Evolutionary conservation across 1,284 basidiomycete species (phyloP).

Genomic region (Moniliophthora roreri): DNA sequence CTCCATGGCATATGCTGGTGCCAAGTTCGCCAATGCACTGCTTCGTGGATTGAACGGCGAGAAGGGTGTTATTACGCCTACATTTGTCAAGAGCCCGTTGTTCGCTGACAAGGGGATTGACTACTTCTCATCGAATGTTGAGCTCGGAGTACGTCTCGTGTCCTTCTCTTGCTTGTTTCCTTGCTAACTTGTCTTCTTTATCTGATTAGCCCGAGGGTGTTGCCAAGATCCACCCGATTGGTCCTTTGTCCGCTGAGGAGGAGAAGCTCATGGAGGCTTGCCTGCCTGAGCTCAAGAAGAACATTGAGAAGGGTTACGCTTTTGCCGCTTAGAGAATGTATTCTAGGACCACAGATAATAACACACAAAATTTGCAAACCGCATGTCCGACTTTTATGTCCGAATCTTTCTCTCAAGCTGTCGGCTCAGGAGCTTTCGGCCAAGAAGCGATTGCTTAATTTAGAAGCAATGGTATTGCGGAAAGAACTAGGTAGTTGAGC

Average conservation of each 20-base stretch:
- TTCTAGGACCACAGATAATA: too few species aligned
- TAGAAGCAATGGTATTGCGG: too few species aligned
- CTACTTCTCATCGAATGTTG: conserved; percentile 84
- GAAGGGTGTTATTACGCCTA: conserved; percentile 82
- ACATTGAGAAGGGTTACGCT: conserved; percentile 92
- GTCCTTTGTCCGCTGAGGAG: conserved; percentile 76
- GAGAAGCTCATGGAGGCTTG: conserved; percentile 85
- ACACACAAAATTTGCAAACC: too few species aligned
- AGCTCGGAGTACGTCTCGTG: conserved; percentile 72
- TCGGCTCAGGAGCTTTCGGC: too few species aligned
- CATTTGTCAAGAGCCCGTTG: conserved; percentile 76
- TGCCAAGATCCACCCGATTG: conserved; percentile 85
- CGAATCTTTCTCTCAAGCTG: too few species aligned
- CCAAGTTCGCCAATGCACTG: conserved; percentile 79
- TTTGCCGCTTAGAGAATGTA: conserved; percentile 54
- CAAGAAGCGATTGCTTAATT: too few species aligned
- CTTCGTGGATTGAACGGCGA: conserved; percentile 88
- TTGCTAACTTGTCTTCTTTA: conserved; percentile 27
- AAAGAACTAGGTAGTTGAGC: too few species aligned
- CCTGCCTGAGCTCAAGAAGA: conserved; percentile 93
- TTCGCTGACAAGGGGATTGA: conserved; percentile 76
- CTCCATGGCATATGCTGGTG: conserved; percentile 90
- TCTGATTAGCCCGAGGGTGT: conserved; percentile 85
- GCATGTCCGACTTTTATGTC: too few species aligned
- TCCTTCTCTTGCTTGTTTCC: conserved; percentile 8